These are phyloP conservation scores for Phyllosticta paracitricarpa DNA, from an alignment of 2,329 filamentous ascomycete genomes.

Conservation along the genomic window DNA sequence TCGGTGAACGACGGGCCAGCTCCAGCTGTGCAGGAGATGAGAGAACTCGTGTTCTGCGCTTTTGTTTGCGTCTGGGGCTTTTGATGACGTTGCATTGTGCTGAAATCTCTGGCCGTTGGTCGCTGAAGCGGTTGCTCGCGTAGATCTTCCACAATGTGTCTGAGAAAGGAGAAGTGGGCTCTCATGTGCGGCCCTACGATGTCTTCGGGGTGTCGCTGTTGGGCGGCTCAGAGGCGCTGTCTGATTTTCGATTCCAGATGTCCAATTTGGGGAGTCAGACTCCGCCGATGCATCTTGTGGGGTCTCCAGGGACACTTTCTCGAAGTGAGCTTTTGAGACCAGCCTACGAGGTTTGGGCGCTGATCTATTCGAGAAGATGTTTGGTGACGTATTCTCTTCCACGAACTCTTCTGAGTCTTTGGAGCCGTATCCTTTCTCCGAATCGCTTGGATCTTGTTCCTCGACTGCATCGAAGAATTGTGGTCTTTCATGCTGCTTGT, in stretches of 20 bases:
- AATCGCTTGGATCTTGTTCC: not conserved
- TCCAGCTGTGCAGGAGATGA: not conserved
- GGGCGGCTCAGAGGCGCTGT: not conserved
- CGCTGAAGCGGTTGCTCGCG: not conserved
- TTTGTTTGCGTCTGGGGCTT: not conserved
- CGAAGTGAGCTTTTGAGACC: not conserved
- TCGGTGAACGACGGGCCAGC: not conserved
- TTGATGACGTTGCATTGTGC: not conserved
- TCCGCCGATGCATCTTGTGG: not conserved
- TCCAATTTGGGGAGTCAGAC: not conserved
- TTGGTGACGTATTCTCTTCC: not conserved
- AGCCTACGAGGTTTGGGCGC: not conserved
- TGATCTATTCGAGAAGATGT: not conserved
- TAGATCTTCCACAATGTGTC: not conserved
- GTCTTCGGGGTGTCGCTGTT: not conserved
- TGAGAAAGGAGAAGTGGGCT: not conserved
- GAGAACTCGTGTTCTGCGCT: not conserved
- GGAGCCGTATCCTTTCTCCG: not conserved
- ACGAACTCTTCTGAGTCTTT: not conserved
- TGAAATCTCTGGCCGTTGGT: not conserved
- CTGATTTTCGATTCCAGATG: not conserved
- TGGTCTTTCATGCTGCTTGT: not conserved
- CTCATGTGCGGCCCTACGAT: not conserved
- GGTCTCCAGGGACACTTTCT: not conserved
- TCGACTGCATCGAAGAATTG: not conserved